Evolutionary conservation across 495 filamentous ascomycete genomes (phyloP), one percentile per base, ranked within the genome.

Genomic region (Penicillium canescens): DNA sequence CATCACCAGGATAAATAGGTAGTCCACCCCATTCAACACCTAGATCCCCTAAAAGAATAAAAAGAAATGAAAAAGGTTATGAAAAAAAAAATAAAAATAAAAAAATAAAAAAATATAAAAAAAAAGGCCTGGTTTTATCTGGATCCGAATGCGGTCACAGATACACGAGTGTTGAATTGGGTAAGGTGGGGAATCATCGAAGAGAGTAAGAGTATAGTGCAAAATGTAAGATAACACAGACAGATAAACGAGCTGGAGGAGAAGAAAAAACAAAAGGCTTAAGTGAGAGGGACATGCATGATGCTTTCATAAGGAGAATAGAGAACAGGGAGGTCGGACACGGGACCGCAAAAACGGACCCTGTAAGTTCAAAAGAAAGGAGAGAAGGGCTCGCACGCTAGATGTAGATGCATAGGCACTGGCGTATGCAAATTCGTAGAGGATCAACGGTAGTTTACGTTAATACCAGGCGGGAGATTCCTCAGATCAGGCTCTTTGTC

Each of bases 401-500:
- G 34, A 40, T 50, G 14, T 20, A 43, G 33, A 57, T 31, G 46
- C 37, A 60, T 43, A 45, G 45, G 21, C 37, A 49, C 18, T 18
- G 18, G 18, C 18, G 18, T 18, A 18, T 7, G 28, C 8, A 31
- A 8, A 31, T 31, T 5, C 28, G 28, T 31, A 31, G 2, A 23
- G 44, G n/a, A 7, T 50, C 28, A 31, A 31, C 28, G 38, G 26
- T 39, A 18, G 5, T 12, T 51, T 10, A 55, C 31, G 26, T 18
- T 52, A 41, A 31, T 52, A 21, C 24, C 49, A 18, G 7, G 60
- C 57, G 50, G 54, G 66, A 59, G 65, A 31, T 31, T 31, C 60
- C 41, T 65, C 59, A 54, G 8, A 5, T 55, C 52, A 16, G 57
- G 60, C 13, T 58, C 43, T 14, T 69, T 60, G 10, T 57, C 62